A percentile compares a stretch with the other conserved stretches of the same genome.
Conservation (phyloP, 2,329 filamentous ascomycete species). For the Dothistroma septosporum region DNA sequence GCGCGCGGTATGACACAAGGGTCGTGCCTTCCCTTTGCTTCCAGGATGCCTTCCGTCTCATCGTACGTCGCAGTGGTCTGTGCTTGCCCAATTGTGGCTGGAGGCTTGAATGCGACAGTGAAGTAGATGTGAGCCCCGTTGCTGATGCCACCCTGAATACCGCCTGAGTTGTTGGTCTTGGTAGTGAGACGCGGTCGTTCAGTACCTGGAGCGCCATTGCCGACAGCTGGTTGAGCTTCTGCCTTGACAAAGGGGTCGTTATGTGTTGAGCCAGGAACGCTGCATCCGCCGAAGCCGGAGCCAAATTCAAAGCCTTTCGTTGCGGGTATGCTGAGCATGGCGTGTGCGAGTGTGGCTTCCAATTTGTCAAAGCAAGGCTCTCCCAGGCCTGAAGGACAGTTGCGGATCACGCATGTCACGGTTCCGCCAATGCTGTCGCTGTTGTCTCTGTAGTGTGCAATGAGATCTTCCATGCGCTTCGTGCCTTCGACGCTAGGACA, state of each 20-base stretch:
- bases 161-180: slow-evolving; percentile 90
- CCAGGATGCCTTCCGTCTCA: slow-evolving; percentile 69
- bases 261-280: slow-evolving; percentile 82
- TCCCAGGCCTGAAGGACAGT: slow-evolving; percentile 77
- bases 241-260: slow-evolving; percentile 79
- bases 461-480: slow-evolving; percentile 70
- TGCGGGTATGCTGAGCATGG: slow-evolving; percentile 91
- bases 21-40: slow-evolving; percentile 91
- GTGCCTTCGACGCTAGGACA: slow-evolving; percentile 68
- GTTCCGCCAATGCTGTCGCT: slow-evolving; percentile 91
- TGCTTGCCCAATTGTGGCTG: slow-evolving; percentile 85
- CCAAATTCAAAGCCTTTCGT: slow-evolving; percentile 96
- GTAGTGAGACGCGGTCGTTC: slow-evolving; percentile 66
- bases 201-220: slow-evolving; percentile 26
- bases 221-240: slow-evolving; percentile 44
- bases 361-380: slow-evolving; percentile 96
- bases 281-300: slow-evolving; percentile 82
- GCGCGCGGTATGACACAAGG: slow-evolving; percentile 87
- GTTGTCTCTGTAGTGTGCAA: slow-evolving; percentile 71
- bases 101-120: slow-evolving; percentile 88
- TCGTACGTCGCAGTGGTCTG: slow-evolving; percentile 81
- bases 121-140: slow-evolving; percentile 95
- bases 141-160: slow-evolving; percentile 90
- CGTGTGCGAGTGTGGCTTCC: slow-evolving; percentile 84
- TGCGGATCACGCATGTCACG: slow-evolving; percentile 88